phyloP scores from a whole-genome alignment of 1,284 basidiomycete species.

The Papiliotrema nemorosa region DNA sequence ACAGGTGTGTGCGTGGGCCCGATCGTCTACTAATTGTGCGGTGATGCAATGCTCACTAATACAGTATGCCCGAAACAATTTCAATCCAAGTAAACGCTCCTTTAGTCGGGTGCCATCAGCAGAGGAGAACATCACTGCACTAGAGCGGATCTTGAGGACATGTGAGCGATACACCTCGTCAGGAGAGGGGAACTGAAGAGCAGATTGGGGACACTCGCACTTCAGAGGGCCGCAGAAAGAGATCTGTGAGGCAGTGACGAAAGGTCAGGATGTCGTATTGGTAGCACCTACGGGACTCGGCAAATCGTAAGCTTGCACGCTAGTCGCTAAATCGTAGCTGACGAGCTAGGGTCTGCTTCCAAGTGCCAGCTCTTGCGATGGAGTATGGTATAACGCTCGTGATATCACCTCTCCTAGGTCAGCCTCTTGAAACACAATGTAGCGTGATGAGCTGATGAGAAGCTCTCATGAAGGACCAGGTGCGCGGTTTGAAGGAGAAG shows the following conservation, averaged over 20 bases:
- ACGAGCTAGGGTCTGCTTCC: slow-evolving; percentile 65
- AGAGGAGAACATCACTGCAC: slow-evolving; percentile 33
- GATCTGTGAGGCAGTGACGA: slow-evolving; percentile 65
- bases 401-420: slow-evolving; percentile 72
- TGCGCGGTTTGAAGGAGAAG: slow-evolving; percentile 59
- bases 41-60: too few relatives aligned
- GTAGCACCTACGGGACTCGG: slow-evolving; percentile 85
- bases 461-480: slow-evolving; percentile 84
- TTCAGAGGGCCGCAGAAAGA: slow-evolving; percentile 75
- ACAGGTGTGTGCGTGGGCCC: slow-evolving; percentile 27
- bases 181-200: neutral
- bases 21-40: too few relatives aligned
- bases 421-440: slow-evolving; percentile 16
- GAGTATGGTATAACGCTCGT: slow-evolving; percentile 72
- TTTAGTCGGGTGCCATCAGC: slow-evolving; percentile 34
- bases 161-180: slow-evolving; percentile 20
- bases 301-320: slow-evolving; percentile 57
- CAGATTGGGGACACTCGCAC: slow-evolving; percentile 64
- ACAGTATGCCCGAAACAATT: slow-evolving; percentile 33
- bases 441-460: neutral
- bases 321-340: neutral
- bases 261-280: slow-evolving; percentile 71
- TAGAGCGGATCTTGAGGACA: slow-evolving; percentile 33
- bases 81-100: slow-evolving; percentile 27
- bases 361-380: slow-evolving; percentile 72